These are phyloP conservation scores for Ceratocystis alfenasii DNA, from an alignment of 2,329 filamentous ascomycete genomes.

Conservation along the genomic window DNA sequence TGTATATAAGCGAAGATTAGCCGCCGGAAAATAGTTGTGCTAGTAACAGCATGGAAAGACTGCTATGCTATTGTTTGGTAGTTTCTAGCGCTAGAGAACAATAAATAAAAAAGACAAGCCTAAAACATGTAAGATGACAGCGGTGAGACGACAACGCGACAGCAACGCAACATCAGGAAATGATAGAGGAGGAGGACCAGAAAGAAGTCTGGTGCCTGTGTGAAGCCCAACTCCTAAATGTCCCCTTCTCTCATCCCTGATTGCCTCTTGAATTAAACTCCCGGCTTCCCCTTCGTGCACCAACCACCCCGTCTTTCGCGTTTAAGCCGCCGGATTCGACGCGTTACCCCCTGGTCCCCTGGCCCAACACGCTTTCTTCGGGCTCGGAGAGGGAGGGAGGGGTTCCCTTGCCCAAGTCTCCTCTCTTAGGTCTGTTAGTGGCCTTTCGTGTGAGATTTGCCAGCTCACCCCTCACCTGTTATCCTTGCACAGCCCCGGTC, in stretches of 20 bases:
- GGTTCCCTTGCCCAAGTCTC: background rate
- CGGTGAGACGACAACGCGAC: background rate
- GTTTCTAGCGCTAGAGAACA: background rate
- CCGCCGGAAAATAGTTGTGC: background rate
- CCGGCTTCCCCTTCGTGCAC: slow-evolving; percentile 5
- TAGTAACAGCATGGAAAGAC: no score
- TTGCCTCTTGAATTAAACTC: background rate
- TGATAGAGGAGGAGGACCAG: background rate
- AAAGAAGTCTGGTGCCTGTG: background rate
- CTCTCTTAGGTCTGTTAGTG: background rate
- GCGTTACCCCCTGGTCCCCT: background rate
- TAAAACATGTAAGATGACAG: background rate
- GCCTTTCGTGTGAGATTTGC: background rate
- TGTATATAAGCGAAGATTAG: background rate
- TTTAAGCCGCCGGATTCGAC: background rate
- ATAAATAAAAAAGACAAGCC: background rate
- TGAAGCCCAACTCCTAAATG: background rate
- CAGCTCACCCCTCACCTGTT: background rate
- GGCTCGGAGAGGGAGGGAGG: background rate
- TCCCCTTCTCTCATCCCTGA: background rate
- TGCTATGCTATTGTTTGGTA: background rate
- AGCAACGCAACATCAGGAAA: background rate
- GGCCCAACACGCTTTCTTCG: background rate
- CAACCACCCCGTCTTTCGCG: slow-evolving; percentile 7
- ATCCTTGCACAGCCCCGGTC: background rate